Evolutionary conservation across 1,139 yeast species (phyloP).

Genomic region (Magnusiomyces clavatus): DNA sequence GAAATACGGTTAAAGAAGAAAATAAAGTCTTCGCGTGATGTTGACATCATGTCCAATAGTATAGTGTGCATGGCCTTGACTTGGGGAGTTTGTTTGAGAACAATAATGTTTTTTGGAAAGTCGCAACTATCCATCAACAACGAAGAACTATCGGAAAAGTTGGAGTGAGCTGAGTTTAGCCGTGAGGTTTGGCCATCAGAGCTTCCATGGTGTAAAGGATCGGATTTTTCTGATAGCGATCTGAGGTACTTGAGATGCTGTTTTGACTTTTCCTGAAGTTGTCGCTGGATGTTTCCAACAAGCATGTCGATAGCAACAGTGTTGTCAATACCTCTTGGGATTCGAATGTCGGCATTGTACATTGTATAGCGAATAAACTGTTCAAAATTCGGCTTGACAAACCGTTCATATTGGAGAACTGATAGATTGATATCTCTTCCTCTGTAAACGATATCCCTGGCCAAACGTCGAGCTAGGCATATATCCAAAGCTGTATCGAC

Average conservation of each 20-base stretch:
- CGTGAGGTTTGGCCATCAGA: no score
- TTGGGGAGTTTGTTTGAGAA: constrained; percentile 59
- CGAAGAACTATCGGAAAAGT: neutral
- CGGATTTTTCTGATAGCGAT: constrained; percentile 37
- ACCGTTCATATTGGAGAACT: constrained; percentile 79
- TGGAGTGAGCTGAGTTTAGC: no score
- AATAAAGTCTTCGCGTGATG: constrained; percentile 68
- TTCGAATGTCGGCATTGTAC: constrained; percentile 72
- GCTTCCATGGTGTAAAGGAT: neutral
- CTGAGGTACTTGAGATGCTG: constrained; percentile 56
- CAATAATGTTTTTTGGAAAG: constrained; percentile 16
- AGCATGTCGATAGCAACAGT: constrained; percentile 69
- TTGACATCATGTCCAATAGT: constrained; percentile 6
- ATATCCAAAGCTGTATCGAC: constrained; percentile 93
- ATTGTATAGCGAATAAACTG: constrained; percentile 69
- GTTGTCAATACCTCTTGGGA: constrained; percentile 86
- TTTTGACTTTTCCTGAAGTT: constrained; percentile 54
- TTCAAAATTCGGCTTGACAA: constrained; percentile 89
- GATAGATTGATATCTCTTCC: constrained; percentile 81
- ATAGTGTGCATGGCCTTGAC: constrained; percentile 58
- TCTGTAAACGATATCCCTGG: constrained; percentile 77
- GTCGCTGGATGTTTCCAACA: constrained; percentile 71
- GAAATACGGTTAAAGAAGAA: constrained; percentile 82
- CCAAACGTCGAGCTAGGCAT: constrained; percentile 79
- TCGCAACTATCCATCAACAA: constrained; percentile 3